Base-by-base conservation (phyloP, 768 basidiomycete species). In the Hypsizygus marmoreus region DNA sequence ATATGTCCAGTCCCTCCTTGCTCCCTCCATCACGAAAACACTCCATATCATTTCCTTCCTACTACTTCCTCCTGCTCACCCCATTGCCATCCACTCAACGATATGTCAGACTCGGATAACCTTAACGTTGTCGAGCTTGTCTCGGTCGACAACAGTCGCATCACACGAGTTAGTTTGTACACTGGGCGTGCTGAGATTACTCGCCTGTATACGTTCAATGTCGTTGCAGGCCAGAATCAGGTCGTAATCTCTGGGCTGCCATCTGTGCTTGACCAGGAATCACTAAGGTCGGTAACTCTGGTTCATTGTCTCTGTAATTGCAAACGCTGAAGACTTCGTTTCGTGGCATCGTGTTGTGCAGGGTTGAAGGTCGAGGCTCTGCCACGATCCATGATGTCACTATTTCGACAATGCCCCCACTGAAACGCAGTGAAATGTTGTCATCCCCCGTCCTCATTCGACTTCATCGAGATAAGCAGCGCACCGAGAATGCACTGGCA, bases 301-400 rank as follows among this genome's bases (percentile, higher is more conserved):
- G 9, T n/a, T 30, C 20, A 4, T 16, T 19, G 10, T 25, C 4
- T 28, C 41, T 25, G 9, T n/a, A 30, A 14, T 9, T 10, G 25
- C 2, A 2, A 11, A 9, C 11, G 13, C 8, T 41, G 34, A 26
- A 19, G 40, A 40, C 11, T 46, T 10, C 22, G n/a, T n/a, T n/a
- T n/a, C n/a, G n/a, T n/a, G n/a, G n/a, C n/a, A n/a, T n/a, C n/a
- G n/a, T n/a, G n/a, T 0, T 17, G 4, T 47, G 4, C 43, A 76
- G 75, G 43, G 74, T 75, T 3, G 72, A 76, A 60, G 75, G 74
- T 6, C 54, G 65, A 17, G 72, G 74, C n/a, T 51, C 59, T 30
- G 74, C 72, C 4, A 74, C 70, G 0, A 76, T 77, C 33, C 73
- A 76, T 35, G 74, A 76, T 47, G 73, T 76, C 1, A 64, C 67